Conservation (phyloP, 2,329 filamentous ascomycete genomes). For the Pseudocercospora fuligena region DNA sequence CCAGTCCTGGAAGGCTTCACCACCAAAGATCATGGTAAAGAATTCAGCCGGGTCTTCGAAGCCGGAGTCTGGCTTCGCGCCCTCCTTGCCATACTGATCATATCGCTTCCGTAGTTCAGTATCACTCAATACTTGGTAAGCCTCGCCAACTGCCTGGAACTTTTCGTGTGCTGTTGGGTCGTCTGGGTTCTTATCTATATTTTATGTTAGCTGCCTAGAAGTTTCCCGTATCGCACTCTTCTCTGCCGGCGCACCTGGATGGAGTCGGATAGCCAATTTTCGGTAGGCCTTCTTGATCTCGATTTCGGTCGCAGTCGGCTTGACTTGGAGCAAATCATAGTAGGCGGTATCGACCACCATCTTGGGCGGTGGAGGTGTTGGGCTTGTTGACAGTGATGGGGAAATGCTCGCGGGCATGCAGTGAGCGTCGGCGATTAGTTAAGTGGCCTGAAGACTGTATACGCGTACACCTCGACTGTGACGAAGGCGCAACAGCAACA, state of each 20-base stretch:
- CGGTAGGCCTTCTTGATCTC: constrained; percentile 97
- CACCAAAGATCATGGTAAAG: constrained; percentile 97
- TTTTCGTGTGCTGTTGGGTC: constrained; percentile 92
- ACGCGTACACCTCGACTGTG: constrained; percentile 2
- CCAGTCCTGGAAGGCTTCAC: constrained; percentile 92
- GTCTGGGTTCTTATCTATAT: constrained; percentile 93
- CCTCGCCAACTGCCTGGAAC: constrained; percentile 82
- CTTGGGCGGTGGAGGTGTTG: background rate
- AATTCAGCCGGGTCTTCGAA: constrained; percentile 97
- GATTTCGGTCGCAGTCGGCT: constrained; percentile 81
- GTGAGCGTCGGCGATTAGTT: background rate
- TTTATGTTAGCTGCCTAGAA: constrained; percentile 5
- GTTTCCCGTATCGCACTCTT: background rate
- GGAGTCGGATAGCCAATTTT: constrained; percentile 89
- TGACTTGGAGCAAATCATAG: constrained; percentile 83
- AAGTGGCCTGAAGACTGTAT: background rate
- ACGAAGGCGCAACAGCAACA: background rate
- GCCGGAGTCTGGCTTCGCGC: constrained; percentile 85
- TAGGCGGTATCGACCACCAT: constrained; percentile 97
- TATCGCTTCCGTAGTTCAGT: constrained; percentile 86
- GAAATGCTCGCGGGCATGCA: background rate
- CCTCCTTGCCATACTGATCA: constrained; percentile 96
- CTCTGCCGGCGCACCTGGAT: constrained; percentile 61
- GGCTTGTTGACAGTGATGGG: background rate
- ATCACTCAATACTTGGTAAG: constrained; percentile 83